A percentile compares a stretch with the other conserved stretches of the same genome.
These are phyloP conservation scores for Aspergillus alliaceus DNA, from an alignment of 2,329 filamentous ascomycete genomes.

Conservation along the genomic window DNA sequence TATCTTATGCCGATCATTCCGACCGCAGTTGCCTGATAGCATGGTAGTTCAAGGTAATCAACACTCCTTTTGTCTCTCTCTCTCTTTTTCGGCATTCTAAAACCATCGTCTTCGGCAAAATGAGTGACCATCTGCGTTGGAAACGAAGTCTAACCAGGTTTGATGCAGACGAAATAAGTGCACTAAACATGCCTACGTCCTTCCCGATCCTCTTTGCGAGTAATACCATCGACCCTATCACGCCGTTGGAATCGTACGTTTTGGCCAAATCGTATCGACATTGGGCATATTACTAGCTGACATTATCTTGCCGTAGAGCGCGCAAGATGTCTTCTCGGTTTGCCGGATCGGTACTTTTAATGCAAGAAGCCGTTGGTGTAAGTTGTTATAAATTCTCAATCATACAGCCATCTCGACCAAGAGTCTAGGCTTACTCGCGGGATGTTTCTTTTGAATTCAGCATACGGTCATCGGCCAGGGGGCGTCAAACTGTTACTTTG, in stretches of 20 bases:
- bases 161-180: slow-evolving; percentile 4
- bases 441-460: slow-evolving; percentile 1
- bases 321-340: slow-evolving; percentile 13
- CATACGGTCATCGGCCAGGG: slow-evolving; percentile 42
- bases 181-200: slow-evolving; percentile 18
- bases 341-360: slow-evolving; percentile 13
- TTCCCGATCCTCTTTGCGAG: slow-evolving; percentile 57
- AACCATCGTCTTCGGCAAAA: neutral
- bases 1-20: slow-evolving; percentile 15
- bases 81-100: neutral
- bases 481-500: slow-evolving; percentile 38
- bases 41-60: slow-evolving; percentile 14
- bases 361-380: slow-evolving; percentile 19
- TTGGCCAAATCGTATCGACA: neutral
- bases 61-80: neutral
- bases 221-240: slow-evolving; percentile 59
- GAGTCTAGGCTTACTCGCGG: slow-evolving; percentile 7
- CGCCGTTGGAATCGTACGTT: slow-evolving; percentile 43
- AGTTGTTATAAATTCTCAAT: slow-evolving; percentile 9
- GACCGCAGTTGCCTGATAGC: slow-evolving; percentile 15
- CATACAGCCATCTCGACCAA: slow-evolving; percentile 2
- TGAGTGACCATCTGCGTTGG: neutral
- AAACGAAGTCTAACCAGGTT: slow-evolving; percentile 3
- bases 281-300: slow-evolving; percentile 1
- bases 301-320: slow-evolving; percentile 8